Evolutionary conservation across 495 filamentous ascomycete genomes (phyloP).

Genomic region (Penicillium robsamsonii): DNA sequence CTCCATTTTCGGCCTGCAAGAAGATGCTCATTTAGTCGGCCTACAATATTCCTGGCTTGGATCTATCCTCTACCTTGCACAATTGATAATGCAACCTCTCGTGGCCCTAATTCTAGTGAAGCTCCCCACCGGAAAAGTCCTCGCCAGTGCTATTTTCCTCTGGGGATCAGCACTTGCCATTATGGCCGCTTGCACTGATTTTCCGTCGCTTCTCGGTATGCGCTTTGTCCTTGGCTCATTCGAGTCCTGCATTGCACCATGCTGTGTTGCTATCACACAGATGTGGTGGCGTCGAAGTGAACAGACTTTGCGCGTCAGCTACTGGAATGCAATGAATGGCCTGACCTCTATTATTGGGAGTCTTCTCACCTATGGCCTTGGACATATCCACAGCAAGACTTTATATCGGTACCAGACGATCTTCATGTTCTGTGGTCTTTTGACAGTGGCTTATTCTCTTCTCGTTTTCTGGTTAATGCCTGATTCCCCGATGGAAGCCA

Average conservation of each 20-base stretch:
- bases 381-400: slow-evolving; percentile 47
- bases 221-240: slow-evolving; percentile 7
- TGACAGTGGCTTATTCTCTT: slow-evolving; percentile 37
- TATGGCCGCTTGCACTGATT: slow-evolving; percentile 53
- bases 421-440: slow-evolving; percentile 48
- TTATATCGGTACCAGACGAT: slow-evolving; percentile 44
- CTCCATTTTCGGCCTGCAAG: slow-evolving; percentile 43
- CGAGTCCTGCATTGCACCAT: slow-evolving; percentile 35
- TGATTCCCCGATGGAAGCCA: slow-evolving; percentile 50
- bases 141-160: slow-evolving; percentile 49
- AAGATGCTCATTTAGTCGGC: slow-evolving; percentile 38
- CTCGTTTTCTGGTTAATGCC: slow-evolving; percentile 46
- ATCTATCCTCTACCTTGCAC: slow-evolving; percentile 45
- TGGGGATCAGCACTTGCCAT: slow-evolving; percentile 48
- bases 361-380: slow-evolving; percentile 54
- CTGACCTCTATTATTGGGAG: slow-evolving; percentile 39
- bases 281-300: slow-evolving; percentile 59
- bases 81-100: slow-evolving; percentile 35
- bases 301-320: slow-evolving; percentile 50
- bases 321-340: slow-evolving; percentile 57
- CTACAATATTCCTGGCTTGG: slow-evolving; percentile 51
- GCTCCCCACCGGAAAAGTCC: slow-evolving; percentile 39
- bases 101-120: slow-evolving; percentile 29
- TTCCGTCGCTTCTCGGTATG: slow-evolving; percentile 46
- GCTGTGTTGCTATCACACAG: slow-evolving; percentile 53